A percentile compares a stretch with the other conserved stretches of the same genome.
Evolutionary conservation across 2,329 filamentous ascomycete species (phyloP).

Genomic region (Hymenoscyphus infarciens): DNA sequence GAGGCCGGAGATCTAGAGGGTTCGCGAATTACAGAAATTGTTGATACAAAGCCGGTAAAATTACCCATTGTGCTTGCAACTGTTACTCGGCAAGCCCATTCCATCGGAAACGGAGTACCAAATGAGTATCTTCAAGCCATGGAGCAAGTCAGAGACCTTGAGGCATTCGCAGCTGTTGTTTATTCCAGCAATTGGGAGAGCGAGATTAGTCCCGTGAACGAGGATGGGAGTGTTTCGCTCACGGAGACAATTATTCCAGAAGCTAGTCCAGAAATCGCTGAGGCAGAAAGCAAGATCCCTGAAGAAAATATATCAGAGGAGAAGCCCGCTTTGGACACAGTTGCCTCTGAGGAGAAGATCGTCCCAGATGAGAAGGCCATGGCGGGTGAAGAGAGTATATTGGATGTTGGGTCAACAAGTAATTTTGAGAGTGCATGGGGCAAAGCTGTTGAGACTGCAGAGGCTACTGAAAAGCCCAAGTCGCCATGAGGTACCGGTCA

Average conservation of each 20-base stretch:
- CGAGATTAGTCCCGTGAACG: constrained; percentile 47
- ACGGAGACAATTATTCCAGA: not conserved
- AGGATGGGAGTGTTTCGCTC: constrained; percentile 19
- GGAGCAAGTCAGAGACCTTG: constrained; percentile 71
- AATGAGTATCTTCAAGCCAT: constrained; percentile 71
- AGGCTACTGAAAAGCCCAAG: constrained; percentile 18
- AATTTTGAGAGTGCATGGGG: constrained; percentile 69
- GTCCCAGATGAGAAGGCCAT: constrained; percentile 20
- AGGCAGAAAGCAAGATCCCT: constrained; percentile 8
- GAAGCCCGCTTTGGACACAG: constrained; percentile 13
- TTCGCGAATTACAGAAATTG: constrained; percentile 47
- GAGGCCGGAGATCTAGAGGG: constrained; percentile 26
- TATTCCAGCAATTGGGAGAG: constrained; percentile 81
- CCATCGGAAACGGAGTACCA: constrained; percentile 74
- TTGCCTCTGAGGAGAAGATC: constrained; percentile 17
- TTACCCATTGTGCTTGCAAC: constrained; percentile 88
- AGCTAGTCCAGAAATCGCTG: constrained; percentile 14
- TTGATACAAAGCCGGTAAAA: constrained; percentile 56
- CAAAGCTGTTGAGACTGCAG: constrained; percentile 49
- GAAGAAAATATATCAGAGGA: constrained; percentile 1
- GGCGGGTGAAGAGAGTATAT: constrained; percentile 46
- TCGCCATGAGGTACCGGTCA: constrained; percentile 8
- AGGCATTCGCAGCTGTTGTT: constrained; percentile 82
- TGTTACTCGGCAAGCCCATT: constrained; percentile 84
- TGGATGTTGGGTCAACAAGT: constrained; percentile 48